Evolutionary conservation across 805 yeast genomes (phyloP).

Genomic region (Starmerella kuoi): DNA sequence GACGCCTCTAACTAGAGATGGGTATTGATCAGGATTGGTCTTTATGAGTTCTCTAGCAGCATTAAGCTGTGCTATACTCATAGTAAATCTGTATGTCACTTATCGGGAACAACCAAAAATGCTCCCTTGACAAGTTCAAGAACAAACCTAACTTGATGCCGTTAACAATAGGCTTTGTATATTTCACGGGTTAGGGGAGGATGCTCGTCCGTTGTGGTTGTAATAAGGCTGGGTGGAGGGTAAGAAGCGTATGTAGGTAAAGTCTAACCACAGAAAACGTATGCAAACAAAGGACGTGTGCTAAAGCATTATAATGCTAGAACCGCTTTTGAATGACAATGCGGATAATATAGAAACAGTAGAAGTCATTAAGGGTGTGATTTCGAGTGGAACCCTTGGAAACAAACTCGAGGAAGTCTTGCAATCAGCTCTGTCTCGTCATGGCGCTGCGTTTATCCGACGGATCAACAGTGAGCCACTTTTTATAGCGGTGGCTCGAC

Average conservation of each 20-base stretch:
- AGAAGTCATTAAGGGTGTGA: not conserved
- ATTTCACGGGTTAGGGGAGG: too few species aligned
- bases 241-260: too few species aligned
- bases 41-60: conserved; percentile 29
- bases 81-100: too few species aligned
- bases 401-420: not conserved
- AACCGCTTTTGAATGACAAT: not conserved
- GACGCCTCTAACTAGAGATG: conserved; percentile 30
- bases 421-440: not conserved
- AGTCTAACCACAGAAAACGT: too few species aligned
- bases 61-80: conserved; percentile 27
- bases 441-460: conserved; percentile 4
- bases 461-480: conserved; percentile 11
- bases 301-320: too few species aligned
- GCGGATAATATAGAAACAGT: conserved; percentile 1
- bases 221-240: too few species aligned
- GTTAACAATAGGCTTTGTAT: too few species aligned
- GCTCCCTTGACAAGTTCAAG: too few species aligned
- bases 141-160: too few species aligned
- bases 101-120: too few species aligned
- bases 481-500: conserved; percentile 5
- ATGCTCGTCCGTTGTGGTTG: too few species aligned
- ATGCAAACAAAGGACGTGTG: too few species aligned
- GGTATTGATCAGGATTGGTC: conserved; percentile 29
- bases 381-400: not conserved